These are phyloP conservation scores for Prinsepia uniflora DNA, from an alignment of 306 rosid genomes.

Conservation along the genomic window DNA sequence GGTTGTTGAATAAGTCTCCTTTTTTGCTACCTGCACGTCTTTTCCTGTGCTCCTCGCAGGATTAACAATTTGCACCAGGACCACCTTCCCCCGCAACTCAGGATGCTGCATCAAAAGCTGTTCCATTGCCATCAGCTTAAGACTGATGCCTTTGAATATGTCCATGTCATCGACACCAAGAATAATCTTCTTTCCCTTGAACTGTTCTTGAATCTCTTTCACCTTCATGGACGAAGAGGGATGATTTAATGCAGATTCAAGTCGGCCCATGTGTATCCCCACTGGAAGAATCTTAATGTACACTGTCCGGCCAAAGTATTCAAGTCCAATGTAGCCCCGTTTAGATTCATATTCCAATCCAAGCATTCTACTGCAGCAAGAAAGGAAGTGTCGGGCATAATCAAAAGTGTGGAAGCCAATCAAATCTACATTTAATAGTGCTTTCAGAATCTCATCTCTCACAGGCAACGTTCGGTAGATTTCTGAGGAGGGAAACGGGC, in stretches of 20 bases:
- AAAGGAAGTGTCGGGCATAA: conserved; percentile 87
- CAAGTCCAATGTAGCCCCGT: conserved; percentile 73
- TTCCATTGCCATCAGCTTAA: conserved; percentile 69
- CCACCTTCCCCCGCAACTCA: conserved; percentile 47
- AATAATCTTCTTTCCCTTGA: conserved; percentile 58
- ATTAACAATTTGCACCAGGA: conserved; percentile 73
- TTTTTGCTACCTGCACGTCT: conserved; percentile 52
- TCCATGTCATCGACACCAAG: conserved; percentile 88
- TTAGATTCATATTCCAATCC: conserved; percentile 74
- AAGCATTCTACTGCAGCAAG: conserved; percentile 79
- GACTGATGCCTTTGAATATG: conserved; percentile 71
- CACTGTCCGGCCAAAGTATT: conserved; percentile 77
- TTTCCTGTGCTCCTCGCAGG: conserved; percentile 60
- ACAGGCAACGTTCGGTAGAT: conserved; percentile 72
- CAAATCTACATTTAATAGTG: conserved; percentile 68
- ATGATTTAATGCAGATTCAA: conserved; percentile 56
- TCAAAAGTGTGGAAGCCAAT: conserved; percentile 87
- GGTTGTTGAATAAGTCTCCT: conserved; percentile 46
- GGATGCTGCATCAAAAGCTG: conserved; percentile 56
- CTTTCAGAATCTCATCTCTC: conserved; percentile 70
- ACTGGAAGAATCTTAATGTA: conserved; percentile 68
- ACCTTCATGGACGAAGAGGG: conserved; percentile 49
- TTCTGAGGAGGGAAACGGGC: conserved; percentile 89
- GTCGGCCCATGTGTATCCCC: conserved; percentile 77
- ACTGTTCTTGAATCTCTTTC: conserved; percentile 47